Evolutionary conservation across 345 rosid species (phyloP).

Genomic region (Erodium maritimum): DNA sequence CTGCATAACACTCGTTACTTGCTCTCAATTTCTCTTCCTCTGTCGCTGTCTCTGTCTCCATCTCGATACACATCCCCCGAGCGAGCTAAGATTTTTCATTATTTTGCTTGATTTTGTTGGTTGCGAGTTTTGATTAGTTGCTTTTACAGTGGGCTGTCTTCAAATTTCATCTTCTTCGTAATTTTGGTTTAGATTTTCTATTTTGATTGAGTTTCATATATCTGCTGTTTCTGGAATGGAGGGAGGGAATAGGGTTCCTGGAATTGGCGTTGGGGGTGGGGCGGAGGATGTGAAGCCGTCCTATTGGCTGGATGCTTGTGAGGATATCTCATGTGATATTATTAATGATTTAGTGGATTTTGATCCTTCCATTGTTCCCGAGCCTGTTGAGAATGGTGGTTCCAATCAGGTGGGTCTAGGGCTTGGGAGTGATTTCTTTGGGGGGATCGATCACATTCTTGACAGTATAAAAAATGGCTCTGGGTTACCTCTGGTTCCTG

Average conservation of each 20-base stretch:
- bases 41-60: background rate
- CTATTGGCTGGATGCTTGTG: slow-evolving; percentile 94
- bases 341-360: slow-evolving; percentile 56
- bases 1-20: background rate
- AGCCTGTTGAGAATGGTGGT: slow-evolving; percentile 20
- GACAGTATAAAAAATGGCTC: slow-evolving; percentile 73
- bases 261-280: slow-evolving; percentile 18
- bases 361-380: slow-evolving; percentile 43
- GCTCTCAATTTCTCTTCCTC: background rate
- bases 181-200: background rate
- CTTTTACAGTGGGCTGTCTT: background rate
- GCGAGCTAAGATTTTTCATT: background rate
- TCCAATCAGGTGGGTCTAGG: slow-evolving; percentile 24
- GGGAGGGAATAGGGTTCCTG: slow-evolving; percentile 13
- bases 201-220: background rate
- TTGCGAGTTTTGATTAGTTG: no score
- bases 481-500: slow-evolving; percentile 28
- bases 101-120: background rate
- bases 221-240: slow-evolving; percentile 4
- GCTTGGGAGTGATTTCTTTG: slow-evolving; percentile 50
- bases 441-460: slow-evolving; percentile 85
- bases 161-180: background rate
- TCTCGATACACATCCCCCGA: background rate
- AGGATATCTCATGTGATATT: slow-evolving; percentile 62
- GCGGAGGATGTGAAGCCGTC: slow-evolving; percentile 33